Conservation (phyloP, 2,329 filamentous ascomycete species). For the Capronia americana region DNA sequence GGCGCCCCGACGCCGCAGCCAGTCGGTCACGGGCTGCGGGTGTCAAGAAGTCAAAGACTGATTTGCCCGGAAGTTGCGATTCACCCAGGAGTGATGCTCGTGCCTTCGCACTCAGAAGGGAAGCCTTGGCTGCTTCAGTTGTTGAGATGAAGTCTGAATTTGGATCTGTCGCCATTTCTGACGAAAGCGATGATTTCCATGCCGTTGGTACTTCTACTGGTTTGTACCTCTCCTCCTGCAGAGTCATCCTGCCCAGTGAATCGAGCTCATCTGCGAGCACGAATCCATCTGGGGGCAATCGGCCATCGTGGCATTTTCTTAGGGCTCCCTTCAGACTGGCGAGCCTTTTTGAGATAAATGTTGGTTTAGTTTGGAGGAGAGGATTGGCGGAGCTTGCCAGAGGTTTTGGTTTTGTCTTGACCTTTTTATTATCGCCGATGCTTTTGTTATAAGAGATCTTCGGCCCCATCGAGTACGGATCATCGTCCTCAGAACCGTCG, state of each 20-base stretch:
- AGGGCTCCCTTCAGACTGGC: conserved; percentile 54
- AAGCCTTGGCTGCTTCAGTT: conserved; percentile 77
- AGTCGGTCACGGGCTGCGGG: conserved; percentile 78
- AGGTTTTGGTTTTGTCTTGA: conserved; percentile 65
- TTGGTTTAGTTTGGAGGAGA: conserved; percentile 68
- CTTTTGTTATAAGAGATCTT: conserved; percentile 84
- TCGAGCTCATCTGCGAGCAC: conserved; percentile 66
- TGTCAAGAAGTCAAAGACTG: conserved; percentile 91
- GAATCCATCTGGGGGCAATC: conserved; percentile 52
- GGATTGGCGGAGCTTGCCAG: conserved; percentile 66
- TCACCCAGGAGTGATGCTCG: conserved; percentile 84
- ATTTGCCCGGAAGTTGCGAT: conserved; percentile 82
- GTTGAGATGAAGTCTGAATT: conserved; percentile 59
- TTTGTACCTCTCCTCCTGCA: conserved; percentile 54
- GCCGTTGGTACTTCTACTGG: conserved; percentile 56
- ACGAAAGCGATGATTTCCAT: conserved; percentile 70
- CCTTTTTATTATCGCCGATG: conserved; percentile 82
- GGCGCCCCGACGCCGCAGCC: conserved; percentile 74
- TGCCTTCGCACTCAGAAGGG: conserved; percentile 74
- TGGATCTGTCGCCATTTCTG: conserved; percentile 27
- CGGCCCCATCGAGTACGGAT: conserved; percentile 90
- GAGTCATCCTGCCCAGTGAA: conserved; percentile 55
- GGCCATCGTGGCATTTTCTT: conserved; percentile 81
- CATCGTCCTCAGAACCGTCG: conserved; percentile 92
- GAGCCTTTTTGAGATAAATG: conserved; percentile 75